A percentile compares a stretch with the other conserved stretches of the same genome.
phyloP scores from a whole-genome alignment of 2,329 filamentous ascomycete genomes.

The Ascocoryne sarcoides region DNA sequence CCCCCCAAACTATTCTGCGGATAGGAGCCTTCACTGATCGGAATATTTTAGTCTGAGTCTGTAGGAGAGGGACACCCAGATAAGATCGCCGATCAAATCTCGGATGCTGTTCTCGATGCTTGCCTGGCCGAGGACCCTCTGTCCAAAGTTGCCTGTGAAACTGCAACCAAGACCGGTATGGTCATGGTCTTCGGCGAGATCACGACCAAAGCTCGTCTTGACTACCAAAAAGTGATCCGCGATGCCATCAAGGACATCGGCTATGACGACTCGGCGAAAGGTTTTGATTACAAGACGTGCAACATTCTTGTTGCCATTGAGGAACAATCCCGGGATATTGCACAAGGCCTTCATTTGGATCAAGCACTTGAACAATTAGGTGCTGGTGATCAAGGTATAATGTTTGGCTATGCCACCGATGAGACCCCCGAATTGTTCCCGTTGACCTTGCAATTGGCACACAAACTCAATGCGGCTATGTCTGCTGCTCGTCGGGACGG shows the following conservation, averaged over 20 bases:
- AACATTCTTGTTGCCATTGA: constrained; percentile 98
- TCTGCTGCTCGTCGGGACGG: constrained; percentile 80
- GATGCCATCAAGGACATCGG: constrained; percentile 95
- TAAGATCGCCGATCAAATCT: constrained; percentile 98
- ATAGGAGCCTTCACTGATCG: constrained; percentile 10
- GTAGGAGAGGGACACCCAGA: constrained; percentile 88
- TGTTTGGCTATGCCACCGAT: constrained; percentile 99
- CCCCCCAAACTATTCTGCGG: background rate
- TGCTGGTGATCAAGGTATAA: constrained; percentile 99
- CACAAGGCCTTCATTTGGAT: constrained; percentile 97
- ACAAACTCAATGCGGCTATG: constrained; percentile 97
- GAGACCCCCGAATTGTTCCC: constrained; percentile 97
- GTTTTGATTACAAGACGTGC: constrained; percentile 99
- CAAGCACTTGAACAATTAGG: constrained; percentile 95
- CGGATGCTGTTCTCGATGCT: constrained; percentile 96
- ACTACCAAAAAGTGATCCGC: constrained; percentile 98
- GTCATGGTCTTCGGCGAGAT: constrained; percentile 99
- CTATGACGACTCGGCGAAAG: constrained; percentile 94
- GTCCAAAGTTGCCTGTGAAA: constrained; percentile 99
- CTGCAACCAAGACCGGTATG: constrained; percentile 99
- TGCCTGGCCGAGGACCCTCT: constrained; percentile 90
- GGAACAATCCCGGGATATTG: constrained; percentile 98
- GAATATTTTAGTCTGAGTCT: constrained; percentile 63
- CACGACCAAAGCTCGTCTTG: constrained; percentile 87
- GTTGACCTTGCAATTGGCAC: constrained; percentile 84